phyloP scores from a whole-genome alignment of 2,329 filamentous ascomycete species.

The Fusarium robinianum region DNA sequence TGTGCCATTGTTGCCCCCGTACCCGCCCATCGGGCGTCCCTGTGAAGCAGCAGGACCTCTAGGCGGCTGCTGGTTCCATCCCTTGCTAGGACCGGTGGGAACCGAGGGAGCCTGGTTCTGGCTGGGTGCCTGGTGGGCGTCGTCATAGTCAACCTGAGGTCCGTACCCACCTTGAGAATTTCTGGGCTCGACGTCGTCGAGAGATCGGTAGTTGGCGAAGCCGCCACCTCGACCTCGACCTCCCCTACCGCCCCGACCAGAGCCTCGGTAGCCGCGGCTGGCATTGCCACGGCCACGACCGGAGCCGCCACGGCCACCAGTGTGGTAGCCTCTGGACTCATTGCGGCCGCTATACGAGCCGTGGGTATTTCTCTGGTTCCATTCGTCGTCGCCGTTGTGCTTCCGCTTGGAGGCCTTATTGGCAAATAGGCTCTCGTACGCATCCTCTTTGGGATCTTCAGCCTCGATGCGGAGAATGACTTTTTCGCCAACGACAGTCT shows the following conservation, averaged over 20 bases:
- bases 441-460: slow-evolving; percentile 65
- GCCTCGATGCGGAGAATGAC: slow-evolving; percentile 79
- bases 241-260: slow-evolving; percentile 46
- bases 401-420: slow-evolving; percentile 65
- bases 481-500: slow-evolving; percentile 86
- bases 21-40: slow-evolving; percentile 32
- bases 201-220: slow-evolving; percentile 65
- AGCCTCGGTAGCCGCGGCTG: slow-evolving; percentile 44
- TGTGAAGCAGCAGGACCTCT: slow-evolving; percentile 29
- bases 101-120: slow-evolving; percentile 29
- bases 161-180: slow-evolving; percentile 51
- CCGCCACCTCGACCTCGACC: slow-evolving; percentile 55
- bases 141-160: slow-evolving; percentile 54
- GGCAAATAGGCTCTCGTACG: slow-evolving; percentile 65
- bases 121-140: slow-evolving; percentile 41
- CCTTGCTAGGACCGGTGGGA: slow-evolving; percentile 31
- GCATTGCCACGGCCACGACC: slow-evolving; percentile 46
- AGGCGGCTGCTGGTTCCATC: slow-evolving; percentile 28
- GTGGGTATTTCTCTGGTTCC: slow-evolving; percentile 40
- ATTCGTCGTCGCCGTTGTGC: slow-evolving; percentile 55
- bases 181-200: slow-evolving; percentile 65
- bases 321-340: slow-evolving; percentile 49
- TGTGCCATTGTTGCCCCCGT: slow-evolving; percentile 29
- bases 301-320: slow-evolving; percentile 47
- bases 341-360: slow-evolving; percentile 45